Evolutionary conservation across 2,329 filamentous ascomycete species (phyloP), one percentile per base, ranked within the genome.

Genomic region (Diaporthe citriasiana): DNA sequence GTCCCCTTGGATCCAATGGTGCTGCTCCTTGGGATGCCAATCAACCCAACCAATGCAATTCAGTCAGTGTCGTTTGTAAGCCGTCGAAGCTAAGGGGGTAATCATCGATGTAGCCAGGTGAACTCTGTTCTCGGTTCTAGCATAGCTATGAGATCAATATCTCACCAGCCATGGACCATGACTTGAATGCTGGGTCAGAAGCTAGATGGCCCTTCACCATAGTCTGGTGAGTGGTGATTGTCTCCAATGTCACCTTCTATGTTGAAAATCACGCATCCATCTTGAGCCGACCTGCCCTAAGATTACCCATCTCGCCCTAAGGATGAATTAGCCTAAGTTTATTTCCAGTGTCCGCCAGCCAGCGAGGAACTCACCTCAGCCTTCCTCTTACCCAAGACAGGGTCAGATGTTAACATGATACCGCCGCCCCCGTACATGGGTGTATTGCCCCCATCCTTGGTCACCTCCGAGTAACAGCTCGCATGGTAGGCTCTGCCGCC

Each of bases 401-500:
- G 90, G 79, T 93, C 92, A 1, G 91, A 91, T 7, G 90, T 92
- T 25, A 65, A 65, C 42, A 56, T 70, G 10, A 56, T 40, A 30
- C 55, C 56, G 22, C 86, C 80, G 80, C 87, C 78, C 73, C 85
- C 78, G 74, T 84, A 80, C 71, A 73, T 78, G 77, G 85, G 85
- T 19, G 84, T 86, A 38, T 81, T 83, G 57, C 85, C 87, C 10
- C 89, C 88, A 77, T 93, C 92, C 80, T 91, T 93, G 47, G 90
- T 93, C 42, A 94, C 93, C 84, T 98, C 96, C 25, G 91, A 90
- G 81, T 96, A 94, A 82, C 97, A 99, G 71, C 92, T 97, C 15
- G 93, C 95, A 82, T 99, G 97, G 79, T 95, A 98, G 22, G 97
- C 93, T 76, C 94, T 91, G 72, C 89, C 91, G 47, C 93, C 94